Base-by-base conservation (phyloP, 2,329 filamentous ascomycete genomes). In the Cladophialophora bantiana region DNA sequence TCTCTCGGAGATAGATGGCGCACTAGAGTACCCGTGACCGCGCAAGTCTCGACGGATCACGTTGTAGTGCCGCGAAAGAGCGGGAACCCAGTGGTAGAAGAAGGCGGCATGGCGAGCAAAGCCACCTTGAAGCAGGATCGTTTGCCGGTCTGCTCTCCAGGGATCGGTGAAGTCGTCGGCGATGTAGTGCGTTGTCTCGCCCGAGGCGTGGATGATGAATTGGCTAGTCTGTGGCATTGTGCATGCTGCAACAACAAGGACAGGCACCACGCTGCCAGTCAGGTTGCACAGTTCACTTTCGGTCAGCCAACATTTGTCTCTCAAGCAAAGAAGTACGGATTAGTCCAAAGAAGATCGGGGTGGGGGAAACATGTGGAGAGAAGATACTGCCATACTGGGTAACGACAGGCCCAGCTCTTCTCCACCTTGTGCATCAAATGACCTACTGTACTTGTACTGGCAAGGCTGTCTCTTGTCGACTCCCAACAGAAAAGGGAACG, bases 41-140 rank as follows among this genome's bases (percentile, higher is more conserved):
- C 66, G 66, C 12, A 59, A 26, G 45, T 68, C 66, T 7, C 66
- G 66, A 5, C 66, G 66, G 7, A 68, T 62, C n/a, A 68, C 66
- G 31, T 56, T 50, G 45, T 68, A 68, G 32, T 62, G 38, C 7
- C 62, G 52, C 1, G 61, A 57, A 1, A 68, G 45, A 10, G 54
- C 62, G 7, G 66, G 66, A 13, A 68, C 53, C 62, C 61, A 68
- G 13, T 68, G 66, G 26, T 68, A 68, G 40, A 56, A 68, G 36
- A 68, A 68, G 9, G 66, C 61, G 9, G 61, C 31, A 42, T 68
- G 66, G 4, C 66, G 61, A 55, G 57, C 66, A 34, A 68, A 68
- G 9, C 66, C 66, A 10, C 52, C 55, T 53, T 67, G 65, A 31
- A 67, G 42, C n/a, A 67, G 60, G 56, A 67, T 40, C 13, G 60